Evolutionary conservation across 148 eudicot species (phyloP).

Genomic region (Rhododendron kiyosumense): DNA sequence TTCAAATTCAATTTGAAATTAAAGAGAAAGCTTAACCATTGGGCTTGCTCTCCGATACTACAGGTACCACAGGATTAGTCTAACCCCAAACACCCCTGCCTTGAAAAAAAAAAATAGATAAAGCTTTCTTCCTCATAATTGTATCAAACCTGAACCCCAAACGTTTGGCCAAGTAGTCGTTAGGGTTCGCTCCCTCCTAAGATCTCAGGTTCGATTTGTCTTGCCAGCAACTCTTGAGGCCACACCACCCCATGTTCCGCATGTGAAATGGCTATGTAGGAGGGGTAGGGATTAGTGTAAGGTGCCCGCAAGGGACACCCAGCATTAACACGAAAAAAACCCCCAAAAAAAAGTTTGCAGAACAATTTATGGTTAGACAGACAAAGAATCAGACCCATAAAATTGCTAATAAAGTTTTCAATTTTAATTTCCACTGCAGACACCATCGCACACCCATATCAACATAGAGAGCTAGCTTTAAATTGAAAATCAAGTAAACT

Average conservation of each 20-base stretch:
- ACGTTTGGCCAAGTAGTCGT: neutral
- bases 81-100: neutral
- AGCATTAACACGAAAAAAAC: too few relatives aligned
- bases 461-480: too few relatives aligned
- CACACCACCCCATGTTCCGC: too few relatives aligned
- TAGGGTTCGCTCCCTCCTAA: too few relatives aligned
- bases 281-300: too few relatives aligned
- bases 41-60: neutral
- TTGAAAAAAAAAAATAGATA: neutral
- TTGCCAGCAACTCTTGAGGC: neutral
- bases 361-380: constrained; percentile 33
- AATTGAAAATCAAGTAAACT: neutral
- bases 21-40: neutral
- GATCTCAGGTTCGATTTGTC: too few relatives aligned
- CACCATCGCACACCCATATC: neutral
- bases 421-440: too few relatives aligned
- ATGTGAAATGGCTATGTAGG: too few relatives aligned
- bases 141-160: constrained; percentile 16
- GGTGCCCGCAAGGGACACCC: neutral
- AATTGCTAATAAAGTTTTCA: neutral
- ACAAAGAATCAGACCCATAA: neutral
- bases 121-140: constrained; percentile 13
- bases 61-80: neutral
- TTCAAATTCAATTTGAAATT: neutral
- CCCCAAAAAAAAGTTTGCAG: constrained; percentile 23